These are phyloP conservation scores for Millerago galiae DNA, from an alignment of 805 yeast species.

Conservation along the genomic window DNA sequence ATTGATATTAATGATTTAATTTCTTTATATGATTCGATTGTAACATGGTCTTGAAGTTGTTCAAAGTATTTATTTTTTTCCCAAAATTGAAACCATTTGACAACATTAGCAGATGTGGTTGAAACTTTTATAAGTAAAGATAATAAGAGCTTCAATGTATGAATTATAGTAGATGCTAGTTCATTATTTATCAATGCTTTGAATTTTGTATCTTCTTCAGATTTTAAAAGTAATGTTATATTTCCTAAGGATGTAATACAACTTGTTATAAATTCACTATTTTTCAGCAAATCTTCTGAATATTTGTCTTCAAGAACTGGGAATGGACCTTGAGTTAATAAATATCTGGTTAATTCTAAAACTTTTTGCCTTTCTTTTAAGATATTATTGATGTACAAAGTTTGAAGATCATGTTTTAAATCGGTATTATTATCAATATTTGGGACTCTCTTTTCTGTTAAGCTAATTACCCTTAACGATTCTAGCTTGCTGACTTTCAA, in stretches of 20 bases:
- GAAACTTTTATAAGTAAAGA: conserved; percentile 36
- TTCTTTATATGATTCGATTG: conserved; percentile 17
- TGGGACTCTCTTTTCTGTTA: conserved; percentile 34
- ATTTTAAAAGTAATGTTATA: conserved; percentile 1
- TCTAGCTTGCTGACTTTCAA: conserved; percentile 39
- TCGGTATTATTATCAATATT: conserved; percentile 5
- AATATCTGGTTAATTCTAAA: conserved; percentile 32
- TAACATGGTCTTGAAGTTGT: conserved; percentile 11
- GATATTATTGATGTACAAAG: conserved; percentile 31
- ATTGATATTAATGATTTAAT: conserved; percentile 44
- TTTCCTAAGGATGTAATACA: conserved; percentile 14
- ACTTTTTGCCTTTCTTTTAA: conserved; percentile 47
- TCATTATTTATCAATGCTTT: conserved; percentile 24
- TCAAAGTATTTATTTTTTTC: conserved; percentile 23
- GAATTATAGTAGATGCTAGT: conserved; percentile 28
- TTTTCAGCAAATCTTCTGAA: conserved; percentile 14
- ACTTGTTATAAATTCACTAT: conserved; percentile 20
- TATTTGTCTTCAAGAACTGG: conserved; percentile 21
- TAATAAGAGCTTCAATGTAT: conserved; percentile 31
- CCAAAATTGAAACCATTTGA: conserved; percentile 53
- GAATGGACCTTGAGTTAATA: conserved; percentile 22
- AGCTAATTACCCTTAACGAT: conserved; percentile 40
- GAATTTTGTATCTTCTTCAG: conserved; percentile 8
- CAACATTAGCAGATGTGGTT: conserved; percentile 28
- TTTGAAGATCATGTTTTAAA: conserved; percentile 6